A percentile compares a stretch with the other conserved stretches of the same genome.
Evolutionary conservation across 2,329 filamentous ascomycete species (phyloP).

Genomic region (Penicillium sp.): DNA sequence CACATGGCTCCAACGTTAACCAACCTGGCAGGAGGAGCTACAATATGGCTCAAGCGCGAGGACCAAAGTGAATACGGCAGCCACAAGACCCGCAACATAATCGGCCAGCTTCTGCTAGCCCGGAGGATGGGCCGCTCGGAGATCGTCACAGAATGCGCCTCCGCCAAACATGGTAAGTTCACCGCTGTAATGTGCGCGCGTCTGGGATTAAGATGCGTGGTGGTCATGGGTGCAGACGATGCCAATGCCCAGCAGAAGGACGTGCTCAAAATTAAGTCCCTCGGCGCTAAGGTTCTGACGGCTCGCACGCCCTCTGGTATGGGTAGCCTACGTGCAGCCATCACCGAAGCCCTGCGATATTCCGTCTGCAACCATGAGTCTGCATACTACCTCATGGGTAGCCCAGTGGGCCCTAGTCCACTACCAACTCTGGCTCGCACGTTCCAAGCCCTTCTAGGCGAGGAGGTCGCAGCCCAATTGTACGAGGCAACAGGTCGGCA

Average conservation of each 20-base stretch:
- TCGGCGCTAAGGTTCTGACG: slow-evolving; percentile 25
- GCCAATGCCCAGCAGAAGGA: slow-evolving; percentile 20
- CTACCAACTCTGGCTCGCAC: slow-evolving; percentile 26
- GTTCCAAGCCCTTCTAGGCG: slow-evolving; percentile 26
- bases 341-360: slow-evolving; percentile 29
- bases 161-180: slow-evolving; percentile 26
- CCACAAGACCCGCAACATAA: slow-evolving; percentile 26
- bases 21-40: slow-evolving; percentile 18
- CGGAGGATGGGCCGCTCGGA: slow-evolving; percentile 25
- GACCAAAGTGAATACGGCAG: slow-evolving; percentile 26
- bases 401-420: slow-evolving; percentile 24
- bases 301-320: slow-evolving; percentile 24
- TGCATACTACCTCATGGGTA: slow-evolving; percentile 28
- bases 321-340: slow-evolving; percentile 25
- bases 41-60: slow-evolving; percentile 29
- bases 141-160: slow-evolving; percentile 27
- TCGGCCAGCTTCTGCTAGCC: slow-evolving; percentile 25
- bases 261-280: slow-evolving; percentile 24
- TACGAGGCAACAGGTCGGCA: slow-evolving; percentile 15
- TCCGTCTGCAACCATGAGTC: slow-evolving; percentile 26
- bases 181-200: slow-evolving; percentile 26
- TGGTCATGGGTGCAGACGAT: slow-evolving; percentile 26
- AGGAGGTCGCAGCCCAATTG: slow-evolving; percentile 27
- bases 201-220: slow-evolving; percentile 20
- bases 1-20: slow-evolving; percentile 21